Conservation (phyloP, 192 early-diverging fungal species). For the Coemansia erecta region DNA sequence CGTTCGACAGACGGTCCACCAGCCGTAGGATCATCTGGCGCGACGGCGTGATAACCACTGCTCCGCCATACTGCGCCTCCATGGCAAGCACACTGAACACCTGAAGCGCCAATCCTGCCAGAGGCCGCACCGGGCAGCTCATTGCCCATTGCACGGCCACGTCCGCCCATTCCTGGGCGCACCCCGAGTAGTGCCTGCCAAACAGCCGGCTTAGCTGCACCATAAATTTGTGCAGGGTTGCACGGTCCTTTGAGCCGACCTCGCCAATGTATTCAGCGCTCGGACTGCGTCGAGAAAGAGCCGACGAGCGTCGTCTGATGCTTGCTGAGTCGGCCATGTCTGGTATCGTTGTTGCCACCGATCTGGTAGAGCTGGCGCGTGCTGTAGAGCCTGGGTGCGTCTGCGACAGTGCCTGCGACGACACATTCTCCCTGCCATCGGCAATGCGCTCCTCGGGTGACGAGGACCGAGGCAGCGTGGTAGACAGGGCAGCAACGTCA, state of each 20-base stretch:
- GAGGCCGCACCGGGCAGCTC: conserved; percentile 36
- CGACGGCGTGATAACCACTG: conserved; percentile 38
- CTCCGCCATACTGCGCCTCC: conserved; percentile 36
- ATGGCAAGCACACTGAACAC: conserved; percentile 32
- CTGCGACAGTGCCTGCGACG: too few species aligned
- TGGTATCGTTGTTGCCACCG: background rate
- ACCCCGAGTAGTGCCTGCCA: conserved; percentile 18
- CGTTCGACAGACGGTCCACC: conserved; percentile 46
- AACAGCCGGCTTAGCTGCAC: conserved; percentile 38
- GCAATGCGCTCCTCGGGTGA: conserved; percentile 6
- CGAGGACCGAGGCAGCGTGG: conserved; percentile 10
- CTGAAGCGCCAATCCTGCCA: conserved; percentile 30
- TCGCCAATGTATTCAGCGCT: conserved; percentile 12
- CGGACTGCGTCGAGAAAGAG: conserved; percentile 22
- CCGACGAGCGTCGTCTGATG: conserved; percentile 14
- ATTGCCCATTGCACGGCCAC: conserved; percentile 46
- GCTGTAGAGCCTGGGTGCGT: too few species aligned
- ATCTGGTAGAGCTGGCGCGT: background rate
- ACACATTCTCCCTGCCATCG: background rate
- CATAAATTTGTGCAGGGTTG: conserved; percentile 30
- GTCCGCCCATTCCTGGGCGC: conserved; percentile 38
- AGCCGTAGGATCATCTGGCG: conserved; percentile 40
- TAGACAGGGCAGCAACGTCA: conserved; percentile 18
- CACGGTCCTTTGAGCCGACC: conserved; percentile 14
- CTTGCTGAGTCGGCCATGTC: background rate